Percentiles rank a stretch among this genome's conserved stretches.
These are phyloP conservation scores for Colletotrichum filicis DNA, from an alignment of 2,329 filamentous ascomycete genomes.

Conservation along the genomic window DNA sequence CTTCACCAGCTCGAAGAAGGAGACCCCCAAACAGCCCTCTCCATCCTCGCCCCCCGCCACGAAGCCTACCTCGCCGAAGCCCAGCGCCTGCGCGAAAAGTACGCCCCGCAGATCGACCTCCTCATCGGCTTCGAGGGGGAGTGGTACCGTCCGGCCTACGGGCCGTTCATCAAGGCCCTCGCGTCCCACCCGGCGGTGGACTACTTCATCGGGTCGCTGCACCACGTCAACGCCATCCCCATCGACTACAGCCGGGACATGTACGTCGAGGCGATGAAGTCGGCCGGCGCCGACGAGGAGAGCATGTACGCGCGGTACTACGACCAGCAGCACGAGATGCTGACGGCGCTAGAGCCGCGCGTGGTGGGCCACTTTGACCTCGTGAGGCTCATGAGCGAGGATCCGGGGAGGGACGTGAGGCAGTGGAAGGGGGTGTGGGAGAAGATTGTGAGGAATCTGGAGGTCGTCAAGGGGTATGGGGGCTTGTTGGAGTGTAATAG, in stretches of 20 bases:
- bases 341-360: constrained; percentile 75
- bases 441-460: constrained; percentile 78
- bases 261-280: constrained; percentile 72
- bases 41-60: constrained; percentile 66
- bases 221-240: constrained; percentile 87
- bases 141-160: constrained; percentile 81
- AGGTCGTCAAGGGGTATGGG: constrained; percentile 76
- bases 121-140: constrained; percentile 94
- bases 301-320: constrained; percentile 86
- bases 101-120: constrained; percentile 77
- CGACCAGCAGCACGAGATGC: constrained; percentile 86
- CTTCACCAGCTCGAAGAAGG: constrained; percentile 59
- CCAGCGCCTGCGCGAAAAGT: constrained; percentile 74
- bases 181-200: constrained; percentile 75
- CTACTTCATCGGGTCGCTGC: constrained; percentile 92
- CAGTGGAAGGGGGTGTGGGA: constrained; percentile 76
- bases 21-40: constrained; percentile 59
- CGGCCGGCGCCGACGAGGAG: constrained; percentile 69
- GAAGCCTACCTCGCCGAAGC: constrained; percentile 82
- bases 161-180: constrained; percentile 66
- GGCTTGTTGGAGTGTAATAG: constrained; percentile 93
- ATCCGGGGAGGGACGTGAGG: constrained; percentile 71
- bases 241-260: constrained; percentile 84
- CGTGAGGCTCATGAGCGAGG: constrained; percentile 80
- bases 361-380: constrained; percentile 96